Evolutionary conservation across 2,329 filamentous ascomycete species (phyloP).

Genomic region (Talaromyces sp.): DNA sequence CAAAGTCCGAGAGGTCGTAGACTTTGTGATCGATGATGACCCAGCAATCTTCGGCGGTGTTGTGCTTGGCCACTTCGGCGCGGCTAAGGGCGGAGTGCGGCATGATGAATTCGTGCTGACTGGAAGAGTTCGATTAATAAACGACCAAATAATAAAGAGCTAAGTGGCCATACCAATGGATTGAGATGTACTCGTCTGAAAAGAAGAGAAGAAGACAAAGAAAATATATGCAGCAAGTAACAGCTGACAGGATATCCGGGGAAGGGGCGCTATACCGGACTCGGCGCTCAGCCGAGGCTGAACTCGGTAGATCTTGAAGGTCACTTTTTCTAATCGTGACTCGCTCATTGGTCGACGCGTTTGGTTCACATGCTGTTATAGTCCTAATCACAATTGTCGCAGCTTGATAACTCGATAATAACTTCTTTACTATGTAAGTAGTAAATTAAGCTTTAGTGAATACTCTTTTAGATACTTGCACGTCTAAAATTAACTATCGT

Average conservation of each 20-base stretch:
- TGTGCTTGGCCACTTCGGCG: slow-evolving; percentile 69
- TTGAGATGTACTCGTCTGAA: neutral
- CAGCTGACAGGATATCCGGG: neutral
- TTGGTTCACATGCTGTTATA: neutral
- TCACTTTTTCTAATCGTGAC: neutral
- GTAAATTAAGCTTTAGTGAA: neutral
- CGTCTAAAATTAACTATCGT: neutral
- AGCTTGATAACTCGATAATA: neutral
- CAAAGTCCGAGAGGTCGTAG: slow-evolving; percentile 81
- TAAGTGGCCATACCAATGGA: neutral
- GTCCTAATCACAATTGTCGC: neutral
- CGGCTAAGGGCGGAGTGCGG: slow-evolving; percentile 38
- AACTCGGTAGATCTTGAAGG: neutral
- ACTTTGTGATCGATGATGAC: slow-evolving; percentile 83
- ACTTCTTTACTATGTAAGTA: neutral
- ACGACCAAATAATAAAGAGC: neutral
- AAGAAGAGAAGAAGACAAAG: neutral
- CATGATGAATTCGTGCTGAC: slow-evolving; percentile 3
- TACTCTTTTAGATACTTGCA: neutral
- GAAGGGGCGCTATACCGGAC: neutral
- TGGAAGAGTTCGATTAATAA: neutral
- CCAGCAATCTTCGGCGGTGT: slow-evolving; percentile 71
- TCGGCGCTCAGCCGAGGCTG: slow-evolving; percentile 10
- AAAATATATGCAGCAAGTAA: neutral
- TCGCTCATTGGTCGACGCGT: neutral